Evolutionary conservation across 1,139 yeast species (phyloP), one percentile per base, ranked within the genome.

Genomic region (Yamadazyma diddensiae): DNA sequence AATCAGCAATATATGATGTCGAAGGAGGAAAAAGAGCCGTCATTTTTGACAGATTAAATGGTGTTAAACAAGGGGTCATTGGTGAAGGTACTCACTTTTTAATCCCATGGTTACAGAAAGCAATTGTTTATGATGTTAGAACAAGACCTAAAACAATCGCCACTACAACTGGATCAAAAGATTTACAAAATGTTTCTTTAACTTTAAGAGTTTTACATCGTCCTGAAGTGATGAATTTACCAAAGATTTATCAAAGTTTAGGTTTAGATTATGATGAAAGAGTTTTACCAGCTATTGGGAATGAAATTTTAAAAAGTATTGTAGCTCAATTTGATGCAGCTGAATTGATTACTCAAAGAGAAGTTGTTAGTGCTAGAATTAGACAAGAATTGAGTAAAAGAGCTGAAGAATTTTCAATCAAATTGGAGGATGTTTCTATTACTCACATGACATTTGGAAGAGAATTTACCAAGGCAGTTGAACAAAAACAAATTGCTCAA

Each of bases 281-380:
- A 56, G 97, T 92, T 23, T 73, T 92, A 47, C 98, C 98, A 15
- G 92, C 97, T 12, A 90, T 92, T 57, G 96, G 97, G 46, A 92
- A 92, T 59, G 98, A 92, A 66, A 94, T 92, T 21, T 73, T 92
- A 56, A 92, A 92, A 65, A 79, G 94, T 31, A 87, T 88, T 53
- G 98, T 92, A 20, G 98, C 98, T 0, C 98, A 92, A 61, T 92
- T 92, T 52, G 97, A 92, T 59, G 98, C 98, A 20, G 95, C 97
- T 15, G 97, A 92, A 59, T 77, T 92, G 56, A 92, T 92, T 53
- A 92, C 97, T 15, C 97, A 92, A 71, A 78, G 98, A 68, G 98
- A 94, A 65, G 79, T 87, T 34, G 97, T 94, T 4, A 83, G 95
- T 23, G 84, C 88, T 35, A 78, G 85, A 62, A 90, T 94, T 57